These are phyloP conservation scores for Daldinia caldariorum DNA, from an alignment of 495 filamentous ascomycete genomes.

Conservation along the genomic window DNA sequence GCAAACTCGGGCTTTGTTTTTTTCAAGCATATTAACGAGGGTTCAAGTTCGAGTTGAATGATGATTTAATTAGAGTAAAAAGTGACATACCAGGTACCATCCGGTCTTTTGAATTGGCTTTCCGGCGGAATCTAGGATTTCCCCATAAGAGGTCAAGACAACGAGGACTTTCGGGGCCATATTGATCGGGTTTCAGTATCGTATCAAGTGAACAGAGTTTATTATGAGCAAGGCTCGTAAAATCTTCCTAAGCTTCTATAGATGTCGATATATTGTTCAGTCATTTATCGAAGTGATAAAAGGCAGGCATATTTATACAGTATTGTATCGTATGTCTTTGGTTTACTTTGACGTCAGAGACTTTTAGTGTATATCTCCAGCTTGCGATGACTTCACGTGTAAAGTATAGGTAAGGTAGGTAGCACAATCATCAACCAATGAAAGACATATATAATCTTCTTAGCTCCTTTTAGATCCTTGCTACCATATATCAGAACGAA, in stretches of 20 bases:
- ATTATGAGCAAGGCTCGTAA: neutral
- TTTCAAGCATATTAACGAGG: neutral
- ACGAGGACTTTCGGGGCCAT: neutral
- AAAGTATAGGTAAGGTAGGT: too few relatives aligned
- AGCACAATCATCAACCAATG: neutral
- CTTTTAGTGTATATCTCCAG: neutral
- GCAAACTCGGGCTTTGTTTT: neutral
- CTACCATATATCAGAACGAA: neutral
- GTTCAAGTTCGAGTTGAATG: neutral
- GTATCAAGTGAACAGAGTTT: too few relatives aligned
- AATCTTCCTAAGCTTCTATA: neutral
- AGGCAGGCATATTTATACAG: too few relatives aligned
- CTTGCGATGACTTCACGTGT: neutral
- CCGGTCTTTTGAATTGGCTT: neutral
- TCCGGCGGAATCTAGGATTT: neutral
- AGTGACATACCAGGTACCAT: neutral
- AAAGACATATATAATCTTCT: too few relatives aligned
- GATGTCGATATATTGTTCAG: neutral
- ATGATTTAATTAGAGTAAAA: neutral
- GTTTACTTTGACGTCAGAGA: neutral
- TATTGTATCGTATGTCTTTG: neutral
- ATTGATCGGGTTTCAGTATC: neutral
- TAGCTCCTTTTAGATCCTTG: too few relatives aligned
- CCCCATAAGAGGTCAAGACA: neutral
- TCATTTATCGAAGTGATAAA: too few relatives aligned